Percentiles rank a stretch among this genome's conserved stretches.
These are phyloP conservation scores for Thalia dealbata DNA, from an alignment of 176 grass and related monocot genomes.

Conservation along the genomic window DNA sequence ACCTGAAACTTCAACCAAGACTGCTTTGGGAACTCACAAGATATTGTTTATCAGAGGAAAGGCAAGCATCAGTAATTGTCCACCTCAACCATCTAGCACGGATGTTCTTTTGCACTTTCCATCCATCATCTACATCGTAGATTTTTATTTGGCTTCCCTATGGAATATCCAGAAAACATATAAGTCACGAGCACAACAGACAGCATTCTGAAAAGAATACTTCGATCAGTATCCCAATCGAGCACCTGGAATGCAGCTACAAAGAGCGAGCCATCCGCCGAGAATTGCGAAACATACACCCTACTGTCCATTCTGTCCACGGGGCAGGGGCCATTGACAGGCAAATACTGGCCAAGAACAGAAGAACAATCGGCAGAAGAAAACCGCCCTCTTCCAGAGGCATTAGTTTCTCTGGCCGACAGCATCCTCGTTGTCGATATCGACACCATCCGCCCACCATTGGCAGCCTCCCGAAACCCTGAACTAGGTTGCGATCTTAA, in stretches of 20 bases:
- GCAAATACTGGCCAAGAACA: slow-evolving; percentile 56
- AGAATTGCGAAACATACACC: slow-evolving; percentile 87
- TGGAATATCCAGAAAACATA: background rate
- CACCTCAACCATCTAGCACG: slow-evolving; percentile 69
- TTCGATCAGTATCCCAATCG: slow-evolving; percentile 4
- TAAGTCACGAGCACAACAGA: background rate
- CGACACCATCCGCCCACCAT: slow-evolving; percentile 14
- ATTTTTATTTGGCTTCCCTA: slow-evolving; percentile 75
- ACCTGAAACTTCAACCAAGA: background rate
- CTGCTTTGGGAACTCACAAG: slow-evolving; percentile 32
- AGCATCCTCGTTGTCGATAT: slow-evolving; percentile 49
- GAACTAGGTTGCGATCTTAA: slow-evolving; percentile 48
- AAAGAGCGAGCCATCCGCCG: slow-evolving; percentile 65
- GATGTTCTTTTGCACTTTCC: slow-evolving; percentile 56
- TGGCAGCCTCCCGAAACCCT: slow-evolving; percentile 31
- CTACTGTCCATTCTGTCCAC: slow-evolving; percentile 48
- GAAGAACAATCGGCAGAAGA: slow-evolving; percentile 49
- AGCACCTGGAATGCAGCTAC: slow-evolving; percentile 72
- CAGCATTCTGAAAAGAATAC: slow-evolving; percentile 5
- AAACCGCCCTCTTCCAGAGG: slow-evolving; percentile 49
- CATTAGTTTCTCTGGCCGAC: slow-evolving; percentile 53
- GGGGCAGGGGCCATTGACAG: slow-evolving; percentile 34
- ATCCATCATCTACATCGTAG: slow-evolving; percentile 65
- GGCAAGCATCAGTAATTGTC: slow-evolving; percentile 68
- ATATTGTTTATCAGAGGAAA: slow-evolving; percentile 57